Evolutionary conservation across 2,329 filamentous ascomycete species (phyloP).

Genomic region (Exophiala mesophila): DNA sequence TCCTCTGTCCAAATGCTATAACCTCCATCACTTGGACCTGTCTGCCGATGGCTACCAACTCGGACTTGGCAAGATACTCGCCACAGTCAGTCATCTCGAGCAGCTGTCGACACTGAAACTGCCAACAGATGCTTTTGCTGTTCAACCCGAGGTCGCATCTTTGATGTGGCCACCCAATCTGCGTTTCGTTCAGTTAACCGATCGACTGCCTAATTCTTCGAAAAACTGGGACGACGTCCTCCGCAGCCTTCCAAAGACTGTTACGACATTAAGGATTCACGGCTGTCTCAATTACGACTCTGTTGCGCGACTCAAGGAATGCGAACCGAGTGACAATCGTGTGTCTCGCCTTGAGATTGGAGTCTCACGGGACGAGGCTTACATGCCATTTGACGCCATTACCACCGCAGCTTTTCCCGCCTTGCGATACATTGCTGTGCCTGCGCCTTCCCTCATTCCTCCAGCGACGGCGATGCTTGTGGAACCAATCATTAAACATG

Average conservation of each 20-base stretch:
- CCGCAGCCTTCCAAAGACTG: conserved; percentile 11
- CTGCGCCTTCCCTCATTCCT: not conserved
- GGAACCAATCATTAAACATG: not conserved
- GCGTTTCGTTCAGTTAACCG: conserved; percentile 11
- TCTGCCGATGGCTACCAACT: conserved; percentile 50
- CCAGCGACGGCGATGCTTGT: not conserved
- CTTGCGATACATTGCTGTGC: not conserved
- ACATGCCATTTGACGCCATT: not conserved
- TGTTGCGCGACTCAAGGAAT: not conserved
- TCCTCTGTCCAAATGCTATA: conserved; percentile 51
- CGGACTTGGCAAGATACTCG: conserved; percentile 45
- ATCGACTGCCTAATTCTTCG: conserved; percentile 2
- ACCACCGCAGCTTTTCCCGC: not conserved
- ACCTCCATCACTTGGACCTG: conserved; percentile 49
- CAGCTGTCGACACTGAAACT: conserved; percentile 44
- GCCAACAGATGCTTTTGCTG: conserved; percentile 28
- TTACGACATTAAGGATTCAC: conserved; percentile 12
- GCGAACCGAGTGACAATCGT: not conserved
- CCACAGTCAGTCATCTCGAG: conserved; percentile 44
- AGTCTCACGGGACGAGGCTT: not conserved
- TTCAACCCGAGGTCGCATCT: not conserved
- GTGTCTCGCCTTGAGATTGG: conserved; percentile 10
- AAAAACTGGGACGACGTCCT: conserved; percentile 11
- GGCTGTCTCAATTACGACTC: not conserved
- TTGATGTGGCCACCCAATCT: conserved; percentile 19